phyloP scores from a whole-genome alignment of 2,329 filamentous ascomycete genomes.

The Albifimbria verrucaria region DNA sequence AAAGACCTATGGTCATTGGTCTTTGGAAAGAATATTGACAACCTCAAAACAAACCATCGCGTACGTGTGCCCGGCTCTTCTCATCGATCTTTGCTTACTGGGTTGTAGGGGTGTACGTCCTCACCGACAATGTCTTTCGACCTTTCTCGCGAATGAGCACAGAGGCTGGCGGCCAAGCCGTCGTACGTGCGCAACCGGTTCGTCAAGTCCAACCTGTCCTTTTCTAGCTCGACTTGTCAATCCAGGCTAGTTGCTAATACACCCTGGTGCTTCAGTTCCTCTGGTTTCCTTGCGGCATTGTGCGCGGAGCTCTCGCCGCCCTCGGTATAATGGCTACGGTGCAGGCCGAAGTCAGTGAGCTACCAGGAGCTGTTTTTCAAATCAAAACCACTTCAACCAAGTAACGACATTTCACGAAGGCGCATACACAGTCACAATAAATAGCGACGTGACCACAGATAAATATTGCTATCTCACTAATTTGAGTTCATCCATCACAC shows the following conservation, averaged over 20 bases:
- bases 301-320: constrained; percentile 87
- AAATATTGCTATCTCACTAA: not conserved
- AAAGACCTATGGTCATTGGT: constrained; percentile 96
- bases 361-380: constrained; percentile 90
- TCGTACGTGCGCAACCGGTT: constrained; percentile 76
- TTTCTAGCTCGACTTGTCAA: constrained; percentile 4
- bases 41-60: constrained; percentile 95
- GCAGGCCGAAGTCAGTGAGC: constrained; percentile 81
- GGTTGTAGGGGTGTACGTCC: constrained; percentile 80
- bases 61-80: constrained; percentile 38
- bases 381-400: constrained; percentile 80
- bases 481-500: not conserved
- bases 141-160: constrained; percentile 89
- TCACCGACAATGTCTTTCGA: constrained; percentile 89
- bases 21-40: constrained; percentile 97
- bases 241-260: constrained; percentile 6
- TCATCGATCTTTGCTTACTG: constrained; percentile 3
- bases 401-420: constrained; percentile 37
- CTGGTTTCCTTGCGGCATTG: constrained; percentile 92
- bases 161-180: constrained; percentile 69
- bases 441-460: not conserved
- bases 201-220: constrained; percentile 25
- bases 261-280: constrained; percentile 62
- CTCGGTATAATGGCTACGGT: constrained; percentile 89
- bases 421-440: constrained; percentile 3